Evolutionary conservation across 352 stramenopile genomes (phyloP).

Genomic region (Phytophthora agathidicida): DNA sequence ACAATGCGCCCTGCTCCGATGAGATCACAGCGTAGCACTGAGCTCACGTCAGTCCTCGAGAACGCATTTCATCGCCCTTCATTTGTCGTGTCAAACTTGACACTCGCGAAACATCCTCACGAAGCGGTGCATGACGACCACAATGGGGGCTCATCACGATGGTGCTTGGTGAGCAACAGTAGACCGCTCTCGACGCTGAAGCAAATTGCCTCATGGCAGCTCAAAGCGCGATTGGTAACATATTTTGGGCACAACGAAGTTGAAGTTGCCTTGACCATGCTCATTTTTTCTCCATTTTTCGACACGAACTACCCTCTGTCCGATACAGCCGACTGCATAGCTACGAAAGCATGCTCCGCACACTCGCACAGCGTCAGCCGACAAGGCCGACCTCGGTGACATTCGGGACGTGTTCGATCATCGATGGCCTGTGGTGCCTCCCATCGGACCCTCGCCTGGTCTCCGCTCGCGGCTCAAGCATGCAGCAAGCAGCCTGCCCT

Average conservation of each 20-base stretch:
- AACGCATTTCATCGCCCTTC: no score
- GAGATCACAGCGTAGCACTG: no score
- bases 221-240: not conserved
- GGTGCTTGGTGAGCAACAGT: conserved; percentile 17
- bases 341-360: no score
- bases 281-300: no score
- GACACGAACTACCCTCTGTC: no score
- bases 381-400: no score
- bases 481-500: conserved; percentile 6
- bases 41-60: no score
- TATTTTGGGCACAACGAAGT: conserved; percentile 6
- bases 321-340: no score
- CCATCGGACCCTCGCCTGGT: conserved; percentile 13
- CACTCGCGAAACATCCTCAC: not conserved
- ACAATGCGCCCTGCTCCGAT: no score
- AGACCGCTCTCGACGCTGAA: no score
- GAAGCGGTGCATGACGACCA: conserved; percentile 9
- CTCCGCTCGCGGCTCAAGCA: not conserved
- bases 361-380: not conserved
- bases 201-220: not conserved
- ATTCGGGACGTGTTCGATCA: no score
- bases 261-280: conserved; percentile 20
- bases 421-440: no score
- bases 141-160: not conserved
- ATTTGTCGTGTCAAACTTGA: not conserved